A percentile compares a stretch with the other conserved stretches of the same genome.
Conservation (phyloP, 768 basidiomycete species). For the Tylopilus sp. region DNA sequence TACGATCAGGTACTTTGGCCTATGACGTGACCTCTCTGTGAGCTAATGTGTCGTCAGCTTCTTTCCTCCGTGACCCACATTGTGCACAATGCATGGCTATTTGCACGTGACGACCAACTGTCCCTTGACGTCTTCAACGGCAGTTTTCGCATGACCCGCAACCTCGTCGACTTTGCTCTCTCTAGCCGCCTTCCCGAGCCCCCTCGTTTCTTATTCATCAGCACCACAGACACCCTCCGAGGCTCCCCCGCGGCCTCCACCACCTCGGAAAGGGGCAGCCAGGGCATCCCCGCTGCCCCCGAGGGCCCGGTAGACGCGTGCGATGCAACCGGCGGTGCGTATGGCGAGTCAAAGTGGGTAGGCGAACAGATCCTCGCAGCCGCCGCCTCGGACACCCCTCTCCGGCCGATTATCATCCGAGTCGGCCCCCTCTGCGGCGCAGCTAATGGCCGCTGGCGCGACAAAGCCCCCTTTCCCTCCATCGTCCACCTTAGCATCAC, state of each 20-base stretch:
- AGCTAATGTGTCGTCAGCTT: slow-evolving; percentile 12
- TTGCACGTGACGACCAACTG: neutral
- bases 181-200: slow-evolving; percentile 23
- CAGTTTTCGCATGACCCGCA: slow-evolving; percentile 18
- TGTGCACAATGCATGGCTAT: slow-evolving; percentile 33
- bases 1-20: slow-evolving; percentile 24
- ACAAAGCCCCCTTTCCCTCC: slow-evolving; percentile 35
- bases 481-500: slow-evolving; percentile 24
- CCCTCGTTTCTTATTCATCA: slow-evolving; percentile 35
- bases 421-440: slow-evolving; percentile 38
- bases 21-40: neutral
- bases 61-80: slow-evolving; percentile 33
- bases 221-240: slow-evolving; percentile 17
- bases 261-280: neutral
- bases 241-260: neutral
- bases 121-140: slow-evolving; percentile 12
- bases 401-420: slow-evolving; percentile 31
- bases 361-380: slow-evolving; percentile 22
- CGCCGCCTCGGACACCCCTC: slow-evolving; percentile 14
- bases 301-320: slow-evolving; percentile 3
- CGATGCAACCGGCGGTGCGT: slow-evolving; percentile 11
- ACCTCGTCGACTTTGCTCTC: slow-evolving; percentile 37
- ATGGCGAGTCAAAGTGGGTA: slow-evolving; percentile 22
- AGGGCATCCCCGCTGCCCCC: neutral
- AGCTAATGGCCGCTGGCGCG: slow-evolving; percentile 38